A percentile compares a stretch with the other conserved stretches of the same genome.
Evolutionary conservation across 2,329 filamentous ascomycete genomes (phyloP).

Genomic region (Thelonectria rubi): DNA sequence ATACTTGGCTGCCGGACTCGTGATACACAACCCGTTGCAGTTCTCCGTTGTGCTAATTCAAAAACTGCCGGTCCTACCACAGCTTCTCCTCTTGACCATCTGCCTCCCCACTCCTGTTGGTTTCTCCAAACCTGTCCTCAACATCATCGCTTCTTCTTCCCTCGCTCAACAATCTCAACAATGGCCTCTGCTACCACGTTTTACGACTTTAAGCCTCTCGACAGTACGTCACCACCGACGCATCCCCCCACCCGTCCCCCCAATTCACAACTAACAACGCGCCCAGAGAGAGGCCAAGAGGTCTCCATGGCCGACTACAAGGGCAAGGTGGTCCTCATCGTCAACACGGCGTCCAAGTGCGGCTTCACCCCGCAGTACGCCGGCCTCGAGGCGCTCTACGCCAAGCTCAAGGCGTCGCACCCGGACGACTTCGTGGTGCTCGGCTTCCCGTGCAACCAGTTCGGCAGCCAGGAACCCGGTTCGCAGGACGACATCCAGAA

Average conservation of each 20-base stretch:
- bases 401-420: conserved; percentile 74
- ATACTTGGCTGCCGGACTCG: not conserved
- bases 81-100: conserved; percentile 12
- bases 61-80: conserved; percentile 19
- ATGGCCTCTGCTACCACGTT: conserved; percentile 62
- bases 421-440: conserved; percentile 83
- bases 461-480: conserved; percentile 89
- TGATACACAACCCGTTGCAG: not conserved
- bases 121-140: conserved; percentile 11
- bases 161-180: conserved; percentile 29
- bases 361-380: conserved; percentile 97
- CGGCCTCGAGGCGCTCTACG: conserved; percentile 90
- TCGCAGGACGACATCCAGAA: conserved; percentile 80
- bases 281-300: conserved; percentile 66
- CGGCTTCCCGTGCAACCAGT: conserved; percentile 99
- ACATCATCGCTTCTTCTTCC: conserved; percentile 12
- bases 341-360: conserved; percentile 99
- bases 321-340: conserved; percentile 92
- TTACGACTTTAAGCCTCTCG: conserved; percentile 85
- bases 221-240: conserved; percentile 69
- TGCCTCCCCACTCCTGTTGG: not conserved
- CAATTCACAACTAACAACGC: conserved; percentile 34
- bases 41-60: not conserved
- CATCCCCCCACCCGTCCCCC: conserved; percentile 1
- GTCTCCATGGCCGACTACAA: conserved; percentile 77